Evolutionary conservation across 2,329 filamentous ascomycete species (phyloP), one percentile per base, ranked within the genome.

Genomic region (Hypoxylon rubiginosum): DNA sequence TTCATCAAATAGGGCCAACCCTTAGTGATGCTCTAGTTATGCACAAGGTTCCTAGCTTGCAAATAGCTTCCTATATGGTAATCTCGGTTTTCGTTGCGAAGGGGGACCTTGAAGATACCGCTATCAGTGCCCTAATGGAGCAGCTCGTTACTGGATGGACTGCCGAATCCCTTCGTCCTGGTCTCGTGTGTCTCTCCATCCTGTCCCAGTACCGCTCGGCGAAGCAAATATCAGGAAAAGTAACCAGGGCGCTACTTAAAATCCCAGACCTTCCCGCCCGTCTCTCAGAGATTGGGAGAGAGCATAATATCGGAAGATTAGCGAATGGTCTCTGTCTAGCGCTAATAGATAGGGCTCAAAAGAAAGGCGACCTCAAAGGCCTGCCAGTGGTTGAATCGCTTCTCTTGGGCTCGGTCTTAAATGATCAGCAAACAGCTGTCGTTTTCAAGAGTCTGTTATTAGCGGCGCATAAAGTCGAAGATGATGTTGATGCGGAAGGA

Each of bases 1-100:
- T 97, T 21, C 89, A 87, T 69, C 81, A 83, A 81, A 74, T 88
- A 86, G 76, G 84, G 84, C 79, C 94, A 83, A 72, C 94, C 2
- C 84, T 99, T 32, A 92, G 93, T 65, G 90, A 92, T 68, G 92
- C 91, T 1, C 85, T 98, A 66, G 85, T 90, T 8, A 86, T 95
- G 82, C 90, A 90, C 73, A 89, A 91, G 66, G 89, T 91, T 0
- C 88, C 93, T 0, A 92, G 95, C 67, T 83, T 97, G 45, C 92
- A 94, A 70, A 87, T 97, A 65, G 94, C 92, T 15, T 94, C 92
- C 62, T 98, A 97, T 78, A 97, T 97, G 91, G 89, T 97, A 19
- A 86, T 94, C 60, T 89, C 93, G 6, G 89, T 98, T 52, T 86
- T 98, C 67, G 94, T 93, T 6, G 90, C 92, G 52, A 97, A 97